Evolutionary conservation across 73 alveolate genomes (phyloP).

Genomic region (Uronychia binucleata): DNA sequence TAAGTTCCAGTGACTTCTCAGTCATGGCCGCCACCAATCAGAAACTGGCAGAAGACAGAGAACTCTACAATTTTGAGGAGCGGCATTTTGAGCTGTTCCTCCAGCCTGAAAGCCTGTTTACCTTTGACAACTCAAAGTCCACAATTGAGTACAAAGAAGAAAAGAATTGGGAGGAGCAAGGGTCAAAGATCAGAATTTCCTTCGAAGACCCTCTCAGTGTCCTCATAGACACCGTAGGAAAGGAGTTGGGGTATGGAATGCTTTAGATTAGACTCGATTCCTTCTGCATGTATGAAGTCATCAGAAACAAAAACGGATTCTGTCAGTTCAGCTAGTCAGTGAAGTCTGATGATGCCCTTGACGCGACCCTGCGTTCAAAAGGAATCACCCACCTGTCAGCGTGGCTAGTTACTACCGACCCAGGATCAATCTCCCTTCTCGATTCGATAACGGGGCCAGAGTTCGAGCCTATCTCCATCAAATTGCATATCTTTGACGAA

Average conservation of each 20-base stretch:
- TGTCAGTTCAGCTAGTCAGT: conserved; percentile 31
- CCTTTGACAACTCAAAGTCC: conserved; percentile 12
- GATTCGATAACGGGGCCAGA: neutral
- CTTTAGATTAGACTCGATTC: no score
- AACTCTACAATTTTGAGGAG: conserved; percentile 18
- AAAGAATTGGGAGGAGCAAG: conserved; percentile 49
- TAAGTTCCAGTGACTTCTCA: neutral
- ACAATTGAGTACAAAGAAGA: conserved; percentile 35
- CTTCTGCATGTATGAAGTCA: conserved; percentile 36
- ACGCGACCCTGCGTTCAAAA: neutral
- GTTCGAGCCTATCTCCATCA: neutral
- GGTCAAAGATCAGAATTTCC: conserved; percentile 32
- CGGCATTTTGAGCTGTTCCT: conserved; percentile 37
- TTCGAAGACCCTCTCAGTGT: conserved; percentile 41
- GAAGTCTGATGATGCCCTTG: neutral
- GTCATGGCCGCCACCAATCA: conserved; percentile 33
- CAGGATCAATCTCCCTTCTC: neutral
- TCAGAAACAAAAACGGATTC: conserved; percentile 30
- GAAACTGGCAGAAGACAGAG: conserved; percentile 27
- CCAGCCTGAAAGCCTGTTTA: conserved; percentile 37
- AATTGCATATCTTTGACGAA: neutral
- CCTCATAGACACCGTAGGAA: no score
- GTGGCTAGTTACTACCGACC: neutral
- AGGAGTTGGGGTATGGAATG: no score
- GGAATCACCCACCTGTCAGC: neutral